Evolutionary conservation across 345 rosid species (phyloP), one percentile per base, ranked within the genome.

Genomic region (Capsella bursapastoris): DNA sequence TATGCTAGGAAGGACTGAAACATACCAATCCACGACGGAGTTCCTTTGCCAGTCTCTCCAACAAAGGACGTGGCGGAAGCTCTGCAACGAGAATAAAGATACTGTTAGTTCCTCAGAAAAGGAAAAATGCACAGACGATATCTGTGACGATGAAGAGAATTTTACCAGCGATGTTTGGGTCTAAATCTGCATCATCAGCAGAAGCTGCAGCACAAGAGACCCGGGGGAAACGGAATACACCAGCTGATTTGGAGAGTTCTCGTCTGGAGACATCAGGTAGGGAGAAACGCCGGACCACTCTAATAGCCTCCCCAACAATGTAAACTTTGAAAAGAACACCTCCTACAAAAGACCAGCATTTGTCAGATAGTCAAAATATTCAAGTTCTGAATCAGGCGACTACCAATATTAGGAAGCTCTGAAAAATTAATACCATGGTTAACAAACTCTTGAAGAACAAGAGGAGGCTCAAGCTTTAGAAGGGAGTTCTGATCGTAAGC

Each of bases 361-460:
- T 8, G 18, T 6, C 16, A 35, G 53, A 68, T 45, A 51, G 13
- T 2, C 11, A 55, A 14, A 13, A 14, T 8, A 71, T 50, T 16
- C 11, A 18, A 50, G 15, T 8, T 48, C 29, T 3, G n/a, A 34
- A 43, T 58, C 38, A 43, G 52, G 51, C 11, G 12, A 51, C 32
- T 27, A 53, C 79, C 32, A 7, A 8, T 52, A n/a, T 47, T 28
- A 75, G 43, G 3, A 18, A 18, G 2, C 31, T 22, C 12, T 16
- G 22, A 52, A 9, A 72, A 37, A 27, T 41, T 16, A 71, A 70
- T 84, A 89, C 97, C 97, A 74, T 91, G 93, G 80, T 91, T 91
- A 72, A 91, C 90, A 70, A 91, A 91, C 80, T 89, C 97, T 81
- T 89, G 97, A 56, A 91, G 91, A 61, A 91, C 93, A 51, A 89